Conservation (phyloP, 2,329 filamentous ascomycete genomes). For the Nemania sp. region DNA sequence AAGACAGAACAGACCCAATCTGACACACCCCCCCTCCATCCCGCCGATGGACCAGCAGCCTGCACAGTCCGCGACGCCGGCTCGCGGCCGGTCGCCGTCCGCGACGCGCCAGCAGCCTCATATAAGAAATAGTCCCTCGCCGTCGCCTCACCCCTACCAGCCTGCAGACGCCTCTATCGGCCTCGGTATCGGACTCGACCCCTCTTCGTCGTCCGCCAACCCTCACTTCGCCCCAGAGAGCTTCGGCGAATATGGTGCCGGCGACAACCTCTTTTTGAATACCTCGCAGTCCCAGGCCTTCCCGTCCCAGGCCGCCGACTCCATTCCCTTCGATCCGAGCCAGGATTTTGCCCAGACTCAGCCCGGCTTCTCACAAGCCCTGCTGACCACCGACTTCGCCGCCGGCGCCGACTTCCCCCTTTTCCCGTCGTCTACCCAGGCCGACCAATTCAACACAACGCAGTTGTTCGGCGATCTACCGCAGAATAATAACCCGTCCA, state of each 20-base stretch:
- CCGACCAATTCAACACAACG: conserved; percentile 60
- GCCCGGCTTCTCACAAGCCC: conserved; percentile 48
- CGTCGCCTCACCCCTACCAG: conserved; percentile 61
- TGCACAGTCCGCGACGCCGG: conserved; percentile 37
- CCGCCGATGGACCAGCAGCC: conserved; percentile 55
- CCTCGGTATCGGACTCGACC: conserved; percentile 63
- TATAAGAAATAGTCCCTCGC: conserved; percentile 71
- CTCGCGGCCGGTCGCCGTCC: conserved; percentile 64
- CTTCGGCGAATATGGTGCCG: conserved; percentile 49
- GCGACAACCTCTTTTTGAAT: conserved; percentile 52
- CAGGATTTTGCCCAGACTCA: conserved; percentile 47
- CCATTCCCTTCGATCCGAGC: conserved; percentile 38
- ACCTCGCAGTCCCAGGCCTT: conserved; percentile 52
- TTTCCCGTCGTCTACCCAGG: conserved; percentile 59
- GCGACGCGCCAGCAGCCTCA: conserved; percentile 60
- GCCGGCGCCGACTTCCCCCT: conserved; percentile 63
- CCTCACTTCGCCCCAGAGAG: conserved; percentile 46
- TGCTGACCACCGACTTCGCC: conserved; percentile 55
- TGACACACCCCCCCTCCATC: conserved; percentile 21
- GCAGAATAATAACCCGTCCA: conserved; percentile 42
- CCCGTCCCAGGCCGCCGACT: conserved; percentile 47
- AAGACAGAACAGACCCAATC: conserved; percentile 31
- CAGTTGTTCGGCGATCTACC: conserved; percentile 61
- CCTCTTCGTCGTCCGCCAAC: conserved; percentile 50
- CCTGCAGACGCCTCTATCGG: conserved; percentile 54